Evolutionary conservation across 257 asterid species (phyloP).

Genomic region (Cruciata laevipes): DNA sequence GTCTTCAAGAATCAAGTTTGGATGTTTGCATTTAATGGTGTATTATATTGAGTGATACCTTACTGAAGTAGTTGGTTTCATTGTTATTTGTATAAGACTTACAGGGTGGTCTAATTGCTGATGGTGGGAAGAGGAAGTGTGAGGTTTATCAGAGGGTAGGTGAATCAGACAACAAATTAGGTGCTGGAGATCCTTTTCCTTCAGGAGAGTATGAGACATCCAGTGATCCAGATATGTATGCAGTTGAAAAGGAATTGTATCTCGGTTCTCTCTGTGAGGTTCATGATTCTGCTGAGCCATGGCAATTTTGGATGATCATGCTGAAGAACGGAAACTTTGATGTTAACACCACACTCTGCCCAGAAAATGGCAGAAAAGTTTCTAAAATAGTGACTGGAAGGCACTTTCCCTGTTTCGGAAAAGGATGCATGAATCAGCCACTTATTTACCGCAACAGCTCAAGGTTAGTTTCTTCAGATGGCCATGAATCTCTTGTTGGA

Average conservation of each 20-base stretch:
- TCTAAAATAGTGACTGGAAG: constrained; percentile 50
- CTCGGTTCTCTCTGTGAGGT: constrained; percentile 69
- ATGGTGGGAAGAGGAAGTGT: constrained; percentile 29
- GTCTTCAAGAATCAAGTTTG: neutral
- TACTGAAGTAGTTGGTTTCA: constrained; percentile 15
- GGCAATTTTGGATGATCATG: constrained; percentile 87
- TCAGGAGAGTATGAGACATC: constrained; percentile 25
- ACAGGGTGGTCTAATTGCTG: constrained; percentile 12
- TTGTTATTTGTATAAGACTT: constrained; percentile 28
- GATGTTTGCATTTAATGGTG: neutral
- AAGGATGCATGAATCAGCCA: constrained; percentile 91
- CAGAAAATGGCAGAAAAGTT: constrained; percentile 74
- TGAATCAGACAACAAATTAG: constrained; percentile 55
- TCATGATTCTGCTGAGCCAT: constrained; percentile 34
- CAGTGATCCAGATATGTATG: constrained; percentile 58
- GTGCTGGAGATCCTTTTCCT: constrained; percentile 61
- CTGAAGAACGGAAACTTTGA: constrained; percentile 80
- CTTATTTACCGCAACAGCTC: constrained; percentile 59
- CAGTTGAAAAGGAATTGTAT: constrained; percentile 65
- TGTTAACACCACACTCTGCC: constrained; percentile 66
- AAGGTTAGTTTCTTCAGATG: constrained; percentile 20
- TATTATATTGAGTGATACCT: neutral
- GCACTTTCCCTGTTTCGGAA: constrained; percentile 75
- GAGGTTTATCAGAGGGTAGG: constrained; percentile 48
- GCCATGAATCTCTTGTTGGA: constrained; percentile 44